Percentiles rank a stretch among this genome's conserved stretches.
These are phyloP conservation scores for Nakazawaea laoshanensis DNA, from an alignment of 805 yeast genomes.

Conservation along the genomic window DNA sequence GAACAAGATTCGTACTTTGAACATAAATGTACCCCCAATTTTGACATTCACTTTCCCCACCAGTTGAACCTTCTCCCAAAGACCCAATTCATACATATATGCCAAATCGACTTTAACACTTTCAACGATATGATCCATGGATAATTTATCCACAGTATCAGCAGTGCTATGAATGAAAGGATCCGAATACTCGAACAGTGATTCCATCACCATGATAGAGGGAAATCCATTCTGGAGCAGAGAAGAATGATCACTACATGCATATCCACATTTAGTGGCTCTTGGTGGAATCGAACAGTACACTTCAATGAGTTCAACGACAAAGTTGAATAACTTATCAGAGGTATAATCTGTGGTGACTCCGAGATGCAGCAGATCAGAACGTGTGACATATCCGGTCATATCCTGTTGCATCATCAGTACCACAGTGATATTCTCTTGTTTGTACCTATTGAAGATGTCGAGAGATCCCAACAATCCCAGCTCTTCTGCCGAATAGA, in stretches of 20 bases:
- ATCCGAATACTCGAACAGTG: slow-evolving; percentile 54
- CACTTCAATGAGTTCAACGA: slow-evolving; percentile 49
- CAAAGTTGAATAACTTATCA: slow-evolving; percentile 43
- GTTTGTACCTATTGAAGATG: slow-evolving; percentile 49
- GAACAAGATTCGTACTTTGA: slow-evolving; percentile 4
- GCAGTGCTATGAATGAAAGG: slow-evolving; percentile 67
- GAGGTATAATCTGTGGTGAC: slow-evolving; percentile 66
- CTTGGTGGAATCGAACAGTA: slow-evolving; percentile 64
- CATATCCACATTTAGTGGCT: slow-evolving; percentile 81
- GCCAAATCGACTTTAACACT: slow-evolving; percentile 75
- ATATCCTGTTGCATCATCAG: slow-evolving; percentile 93
- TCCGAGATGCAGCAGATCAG: slow-evolving; percentile 65
- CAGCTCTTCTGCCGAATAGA: slow-evolving; percentile 93
- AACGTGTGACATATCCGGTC: slow-evolving; percentile 68
- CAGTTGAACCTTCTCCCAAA: slow-evolving; percentile 16
- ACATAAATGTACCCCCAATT: not conserved
- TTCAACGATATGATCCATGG: slow-evolving; percentile 71
- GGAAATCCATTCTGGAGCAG: slow-evolving; percentile 83
- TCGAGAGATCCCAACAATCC: slow-evolving; percentile 84
- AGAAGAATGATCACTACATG: slow-evolving; percentile 90
- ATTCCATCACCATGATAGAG: slow-evolving; percentile 73
- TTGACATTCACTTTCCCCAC: not conserved
- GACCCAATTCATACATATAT: slow-evolving; percentile 60
- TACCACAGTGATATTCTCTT: slow-evolving; percentile 42
- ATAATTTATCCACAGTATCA: slow-evolving; percentile 78